Conservation (phyloP, 1,284 basidiomycete genomes). For the Trametes hirsuta region DNA sequence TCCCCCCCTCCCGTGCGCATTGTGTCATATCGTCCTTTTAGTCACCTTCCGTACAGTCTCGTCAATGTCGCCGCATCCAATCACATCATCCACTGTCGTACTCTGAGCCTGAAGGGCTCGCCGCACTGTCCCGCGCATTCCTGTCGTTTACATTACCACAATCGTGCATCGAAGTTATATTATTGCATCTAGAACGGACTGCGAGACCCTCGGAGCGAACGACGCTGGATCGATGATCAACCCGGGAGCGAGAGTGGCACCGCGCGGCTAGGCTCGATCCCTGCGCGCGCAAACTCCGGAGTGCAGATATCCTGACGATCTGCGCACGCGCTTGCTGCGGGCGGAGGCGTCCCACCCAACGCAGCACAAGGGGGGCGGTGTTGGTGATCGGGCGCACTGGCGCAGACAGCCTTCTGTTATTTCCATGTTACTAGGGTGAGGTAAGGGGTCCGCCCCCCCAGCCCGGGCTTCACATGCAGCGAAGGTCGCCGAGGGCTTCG, state of each 20-base stretch:
- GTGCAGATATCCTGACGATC: constrained; percentile 4
- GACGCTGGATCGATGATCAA: constrained; percentile 7
- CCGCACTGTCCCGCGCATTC: constrained; percentile 28
- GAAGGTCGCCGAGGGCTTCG: constrained; percentile 12
- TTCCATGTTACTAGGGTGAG: constrained; percentile 32
- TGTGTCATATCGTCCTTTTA: constrained; percentile 38
- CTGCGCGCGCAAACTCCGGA: constrained; percentile 10
- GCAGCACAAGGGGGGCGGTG: constrained; percentile 20
- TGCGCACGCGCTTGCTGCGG: constrained; percentile 16
- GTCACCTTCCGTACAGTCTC: constrained; percentile 34
- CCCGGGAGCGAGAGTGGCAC: background rate
- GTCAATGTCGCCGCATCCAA: constrained; percentile 55
- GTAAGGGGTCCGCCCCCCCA: constrained; percentile 15
- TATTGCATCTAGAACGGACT: constrained; percentile 20
- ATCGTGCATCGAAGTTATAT: constrained; percentile 27
- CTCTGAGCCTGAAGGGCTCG: constrained; percentile 31
- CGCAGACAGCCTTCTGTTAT: constrained; percentile 22
- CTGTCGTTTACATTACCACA: constrained; percentile 35
- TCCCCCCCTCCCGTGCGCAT: constrained; percentile 38
- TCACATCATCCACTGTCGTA: constrained; percentile 42
- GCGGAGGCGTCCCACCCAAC: constrained; percentile 4
- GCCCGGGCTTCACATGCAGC: constrained; percentile 17
- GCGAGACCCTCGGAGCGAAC: background rate
- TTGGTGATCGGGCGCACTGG: constrained; percentile 22
- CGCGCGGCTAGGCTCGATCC: constrained; percentile 7